Evolutionary conservation across 441 rosid species (phyloP).

Genomic region (Syzygium malaccense): DNA sequence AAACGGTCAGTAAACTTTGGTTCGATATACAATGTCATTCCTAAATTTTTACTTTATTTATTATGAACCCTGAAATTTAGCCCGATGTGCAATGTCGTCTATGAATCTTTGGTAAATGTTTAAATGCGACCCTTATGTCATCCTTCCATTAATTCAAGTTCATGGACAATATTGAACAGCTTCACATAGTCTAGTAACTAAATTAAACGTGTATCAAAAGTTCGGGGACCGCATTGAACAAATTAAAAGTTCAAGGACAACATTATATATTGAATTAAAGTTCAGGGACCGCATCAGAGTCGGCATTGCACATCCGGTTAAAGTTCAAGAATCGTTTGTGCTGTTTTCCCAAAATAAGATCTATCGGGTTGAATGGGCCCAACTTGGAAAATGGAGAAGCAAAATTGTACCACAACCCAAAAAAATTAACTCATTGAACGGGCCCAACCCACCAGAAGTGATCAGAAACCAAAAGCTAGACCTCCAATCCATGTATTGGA

Average conservation of each 20-base stretch:
- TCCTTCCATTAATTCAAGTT: too few relatives aligned
- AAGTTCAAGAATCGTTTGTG: rapidly evolving
- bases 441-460: neutral
- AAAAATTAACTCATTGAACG: neutral
- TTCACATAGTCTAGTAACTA: neutral
- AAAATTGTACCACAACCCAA: neutral
- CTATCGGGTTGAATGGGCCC: neutral
- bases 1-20: too few relatives aligned
- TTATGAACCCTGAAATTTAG: too few relatives aligned
- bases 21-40: too few relatives aligned
- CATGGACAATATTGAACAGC: rapidly evolving
- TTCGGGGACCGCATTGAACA: too few relatives aligned
- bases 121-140: too few relatives aligned
- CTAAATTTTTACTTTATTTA: too few relatives aligned
- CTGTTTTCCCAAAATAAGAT: neutral
- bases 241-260: rapidly evolving
- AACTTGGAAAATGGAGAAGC: neutral
- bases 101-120: too few relatives aligned
- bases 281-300: rapidly evolving
- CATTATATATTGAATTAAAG: too few relatives aligned
- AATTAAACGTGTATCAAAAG: too few relatives aligned
- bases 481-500: neutral
- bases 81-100: too few relatives aligned
- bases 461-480: neutral
- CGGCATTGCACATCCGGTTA: rapidly evolving